Evolutionary conservation across 768 basidiomycete genomes (phyloP).

Genomic region (Leccinum aurantiacum): DNA sequence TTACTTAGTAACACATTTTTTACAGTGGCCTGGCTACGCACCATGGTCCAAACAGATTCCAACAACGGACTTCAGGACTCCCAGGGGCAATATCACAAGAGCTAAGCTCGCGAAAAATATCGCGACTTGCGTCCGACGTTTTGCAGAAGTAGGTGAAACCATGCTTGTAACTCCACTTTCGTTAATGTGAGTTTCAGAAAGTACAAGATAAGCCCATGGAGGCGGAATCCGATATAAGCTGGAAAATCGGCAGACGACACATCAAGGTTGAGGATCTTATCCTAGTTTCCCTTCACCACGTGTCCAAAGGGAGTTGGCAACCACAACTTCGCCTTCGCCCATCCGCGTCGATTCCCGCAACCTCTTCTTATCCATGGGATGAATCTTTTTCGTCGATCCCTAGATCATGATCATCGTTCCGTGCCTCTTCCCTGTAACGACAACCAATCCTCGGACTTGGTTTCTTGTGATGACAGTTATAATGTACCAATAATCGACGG

Average conservation of each 20-base stretch:
- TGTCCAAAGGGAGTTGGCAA: conserved; percentile 82
- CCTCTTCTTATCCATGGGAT: conserved; percentile 7
- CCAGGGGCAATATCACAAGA: conserved; percentile 74
- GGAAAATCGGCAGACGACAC: conserved; percentile 58
- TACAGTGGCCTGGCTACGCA: conserved; percentile 77
- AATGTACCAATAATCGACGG: not conserved
- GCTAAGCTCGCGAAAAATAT: conserved; percentile 79
- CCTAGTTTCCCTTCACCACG: conserved; percentile 78
- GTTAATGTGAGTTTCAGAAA: conserved; percentile 39
- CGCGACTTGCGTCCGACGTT: conserved; percentile 71
- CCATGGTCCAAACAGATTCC: conserved; percentile 82
- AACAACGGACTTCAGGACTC: conserved; percentile 76
- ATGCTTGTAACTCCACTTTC: not conserved
- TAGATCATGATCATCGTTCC: conserved; percentile 1
- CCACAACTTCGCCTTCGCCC: conserved; percentile 61
- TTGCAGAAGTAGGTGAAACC: conserved; percentile 49
- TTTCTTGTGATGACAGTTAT: not conserved
- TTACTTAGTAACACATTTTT: conserved; percentile 3
- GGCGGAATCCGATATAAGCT: conserved; percentile 58
- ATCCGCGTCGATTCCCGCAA: not conserved
- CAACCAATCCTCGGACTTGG: not conserved
- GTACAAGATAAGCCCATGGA: conserved; percentile 54
- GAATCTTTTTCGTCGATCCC: conserved; percentile 1
- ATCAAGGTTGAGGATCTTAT: conserved; percentile 67
- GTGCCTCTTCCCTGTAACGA: not conserved